Base-by-base conservation (phyloP, 2,329 filamentous ascomycete species). In the Juglanconis oblonga region DNA sequence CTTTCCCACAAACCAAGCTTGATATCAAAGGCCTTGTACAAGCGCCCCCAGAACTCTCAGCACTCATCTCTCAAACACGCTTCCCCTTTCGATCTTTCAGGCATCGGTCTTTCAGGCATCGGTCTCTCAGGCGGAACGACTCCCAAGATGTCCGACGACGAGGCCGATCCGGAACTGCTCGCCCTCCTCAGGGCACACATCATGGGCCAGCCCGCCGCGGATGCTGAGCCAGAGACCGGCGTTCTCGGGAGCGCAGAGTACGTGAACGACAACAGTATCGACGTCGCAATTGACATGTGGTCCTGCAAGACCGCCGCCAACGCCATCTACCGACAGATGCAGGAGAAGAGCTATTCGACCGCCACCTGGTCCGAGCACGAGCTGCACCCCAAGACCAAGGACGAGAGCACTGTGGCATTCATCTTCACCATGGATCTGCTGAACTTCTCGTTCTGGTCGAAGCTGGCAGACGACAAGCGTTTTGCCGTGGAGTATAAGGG, bases 401-500 rank as follows among this genome's bases (percentile, higher is more conserved):
- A 96, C 70, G 90, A 91, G 69, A 82, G 76, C 54, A 93, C 92
- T 0, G 86, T 96, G 29, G 88, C 91, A 64, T 98, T 99, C 72
- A 94, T 99, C 68, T 98, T 99, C 72, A 92, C 91, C 24, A 96
- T 99, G 92, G 95, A 99, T 72, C 74, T 99, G 33, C 78, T 99
- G 54, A 99, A 99, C 72, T 99, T 98, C 71, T 96, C 89, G 29
- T 99, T 99, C 73, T 99, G 95, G 95, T 96, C 91, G 13, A 88
- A 91, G 55, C 71, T 76, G 49, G 74, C 79, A 0, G 87, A 90
- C 10, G 81, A 86, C 5, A 87, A 94, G 67, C 82, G 92, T 10
- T 99, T 94, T 73, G 84, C 89, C 9, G 83, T 99, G 47, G 87
- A 91, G 59, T 98, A 97, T 74, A 84, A 83, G 50, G 92, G 86